These are phyloP conservation scores for Pseudogymnoascus sp. DNA, from an alignment of 2,329 filamentous ascomycete species.

Conservation along the genomic window DNA sequence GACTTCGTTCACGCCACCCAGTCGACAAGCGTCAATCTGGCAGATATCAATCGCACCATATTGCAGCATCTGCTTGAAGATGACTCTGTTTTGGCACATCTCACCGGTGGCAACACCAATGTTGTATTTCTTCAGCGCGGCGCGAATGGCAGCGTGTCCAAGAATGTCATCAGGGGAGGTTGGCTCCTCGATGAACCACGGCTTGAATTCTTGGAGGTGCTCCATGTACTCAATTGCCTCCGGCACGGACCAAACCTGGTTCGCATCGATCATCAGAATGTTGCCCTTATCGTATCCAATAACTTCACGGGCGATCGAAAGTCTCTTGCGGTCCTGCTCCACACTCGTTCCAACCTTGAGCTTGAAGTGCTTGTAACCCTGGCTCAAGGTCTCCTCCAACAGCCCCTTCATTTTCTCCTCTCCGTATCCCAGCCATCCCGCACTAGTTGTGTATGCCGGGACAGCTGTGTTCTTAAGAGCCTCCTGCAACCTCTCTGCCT, in stretches of 20 bases:
- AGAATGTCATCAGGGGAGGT: constrained; percentile 82
- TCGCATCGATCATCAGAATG: constrained; percentile 83
- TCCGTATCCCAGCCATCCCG: constrained; percentile 79
- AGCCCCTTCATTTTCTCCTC: constrained; percentile 75
- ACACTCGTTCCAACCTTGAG: constrained; percentile 72
- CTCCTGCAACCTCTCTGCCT: constrained; percentile 61
- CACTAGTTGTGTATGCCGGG: constrained; percentile 80
- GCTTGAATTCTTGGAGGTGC: constrained; percentile 69
- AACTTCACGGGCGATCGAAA: constrained; percentile 66
- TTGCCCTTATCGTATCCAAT: constrained; percentile 76
- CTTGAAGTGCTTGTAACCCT: constrained; percentile 80
- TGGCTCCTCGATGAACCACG: constrained; percentile 90
- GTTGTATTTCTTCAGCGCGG: constrained; percentile 62
- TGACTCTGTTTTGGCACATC: constrained; percentile 88
- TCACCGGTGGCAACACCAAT: constrained; percentile 85
- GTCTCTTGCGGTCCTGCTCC: constrained; percentile 59
- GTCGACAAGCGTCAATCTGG: constrained; percentile 80
- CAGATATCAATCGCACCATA: constrained; percentile 77
- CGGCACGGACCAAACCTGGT: constrained; percentile 83
- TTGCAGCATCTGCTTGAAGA: constrained; percentile 83
- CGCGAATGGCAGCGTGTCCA: constrained; percentile 73
- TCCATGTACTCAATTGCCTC: constrained; percentile 83
- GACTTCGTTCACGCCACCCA: constrained; percentile 84
- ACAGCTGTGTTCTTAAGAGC: constrained; percentile 66
- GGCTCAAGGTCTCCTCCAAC: constrained; percentile 61